Evolutionary conservation across 176 grass and related monocot genomes (phyloP).

Genomic region (Oryza punctata): DNA sequence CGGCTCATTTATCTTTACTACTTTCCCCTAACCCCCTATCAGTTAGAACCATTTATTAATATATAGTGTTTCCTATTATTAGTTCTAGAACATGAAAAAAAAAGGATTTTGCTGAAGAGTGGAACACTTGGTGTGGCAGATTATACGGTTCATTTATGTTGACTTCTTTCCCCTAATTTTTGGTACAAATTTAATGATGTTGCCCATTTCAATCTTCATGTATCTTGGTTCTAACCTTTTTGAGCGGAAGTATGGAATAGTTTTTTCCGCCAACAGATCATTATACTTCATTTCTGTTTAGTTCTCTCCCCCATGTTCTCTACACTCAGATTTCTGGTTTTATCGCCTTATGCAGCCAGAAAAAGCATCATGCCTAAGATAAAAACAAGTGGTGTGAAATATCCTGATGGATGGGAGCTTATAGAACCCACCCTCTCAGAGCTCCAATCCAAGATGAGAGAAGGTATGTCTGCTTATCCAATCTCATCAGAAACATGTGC

Average conservation of each 20-base stretch:
- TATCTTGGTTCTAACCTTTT: background rate
- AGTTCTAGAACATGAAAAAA: background rate
- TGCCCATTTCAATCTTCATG: background rate
- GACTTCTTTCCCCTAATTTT: background rate
- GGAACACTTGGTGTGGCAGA: background rate
- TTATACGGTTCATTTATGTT: background rate
- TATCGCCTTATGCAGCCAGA: background rate
- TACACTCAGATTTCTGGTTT: background rate
- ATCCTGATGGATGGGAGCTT: constrained; percentile 16
- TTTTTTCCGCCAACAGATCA: no score
- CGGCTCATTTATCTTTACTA: no score
- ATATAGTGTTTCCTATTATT: no score
- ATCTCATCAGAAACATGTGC: background rate
- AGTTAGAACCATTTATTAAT: no score
- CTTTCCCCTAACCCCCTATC: no score
- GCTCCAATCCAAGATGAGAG: constrained; percentile 45
- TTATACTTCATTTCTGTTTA: background rate
- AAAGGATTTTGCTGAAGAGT: background rate
- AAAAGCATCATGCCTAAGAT: constrained; percentile 49
- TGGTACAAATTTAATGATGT: background rate
- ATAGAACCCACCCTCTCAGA: background rate
- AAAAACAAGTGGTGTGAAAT: constrained; percentile 39
- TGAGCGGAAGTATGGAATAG: background rate
- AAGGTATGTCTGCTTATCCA: constrained; percentile 22
- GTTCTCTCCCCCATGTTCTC: background rate